Evolutionary conservation across 1,284 basidiomycete genomes (phyloP).

Genomic region (Agaricales sp.): DNA sequence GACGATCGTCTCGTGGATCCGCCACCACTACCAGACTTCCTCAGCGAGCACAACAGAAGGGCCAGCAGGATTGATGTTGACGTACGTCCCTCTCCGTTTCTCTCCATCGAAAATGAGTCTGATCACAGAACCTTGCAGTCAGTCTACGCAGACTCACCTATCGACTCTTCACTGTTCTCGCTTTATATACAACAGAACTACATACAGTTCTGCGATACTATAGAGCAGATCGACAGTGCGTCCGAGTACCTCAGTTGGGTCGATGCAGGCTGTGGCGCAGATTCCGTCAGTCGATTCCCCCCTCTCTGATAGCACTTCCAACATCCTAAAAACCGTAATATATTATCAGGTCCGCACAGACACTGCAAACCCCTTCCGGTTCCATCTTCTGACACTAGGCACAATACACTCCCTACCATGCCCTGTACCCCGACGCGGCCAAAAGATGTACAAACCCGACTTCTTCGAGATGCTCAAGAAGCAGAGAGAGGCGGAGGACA

Average conservation of each 20-base stretch:
- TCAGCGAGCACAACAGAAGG: constrained; percentile 52
- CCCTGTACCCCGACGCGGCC: constrained; percentile 69
- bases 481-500: constrained; percentile 48
- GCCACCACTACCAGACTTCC: constrained; percentile 41
- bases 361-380: constrained; percentile 66
- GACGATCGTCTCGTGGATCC: constrained; percentile 43
- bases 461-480: constrained; percentile 53
- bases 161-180: constrained; percentile 83
- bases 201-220: constrained; percentile 67
- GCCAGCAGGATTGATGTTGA: constrained; percentile 76
- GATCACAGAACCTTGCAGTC: constrained; percentile 28
- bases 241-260: constrained; percentile 76
- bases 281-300: constrained; percentile 34
- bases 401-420: constrained; percentile 78
- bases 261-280: constrained; percentile 70
- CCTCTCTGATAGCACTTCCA: constrained; percentile 9
- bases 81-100: constrained; percentile 31
- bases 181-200: constrained; percentile 95
- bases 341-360: constrained; percentile 53
- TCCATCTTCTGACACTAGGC: constrained; percentile 72
- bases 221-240: constrained; percentile 68
- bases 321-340: constrained; percentile 1
- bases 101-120: too few species aligned
- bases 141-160: constrained; percentile 79
- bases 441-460: constrained; percentile 72